Percentiles rank a stretch among this genome's conserved stretches.
Conservation (phyloP, 2,329 filamentous ascomycete genomes). For the Chaetomiaceae sp. region DNA sequence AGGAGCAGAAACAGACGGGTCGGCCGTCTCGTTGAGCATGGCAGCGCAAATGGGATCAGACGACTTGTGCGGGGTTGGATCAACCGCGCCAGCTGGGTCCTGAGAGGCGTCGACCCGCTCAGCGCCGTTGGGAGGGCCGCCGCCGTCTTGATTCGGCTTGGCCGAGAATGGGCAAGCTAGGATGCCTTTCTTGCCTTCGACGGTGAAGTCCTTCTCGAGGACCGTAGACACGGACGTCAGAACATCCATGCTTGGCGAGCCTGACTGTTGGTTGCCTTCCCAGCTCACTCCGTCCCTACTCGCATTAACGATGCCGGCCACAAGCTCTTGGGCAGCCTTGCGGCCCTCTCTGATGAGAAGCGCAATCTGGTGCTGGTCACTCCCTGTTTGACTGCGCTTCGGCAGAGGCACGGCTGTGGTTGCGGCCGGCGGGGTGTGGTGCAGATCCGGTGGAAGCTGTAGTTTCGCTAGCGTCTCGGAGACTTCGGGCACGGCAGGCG, state of each 20-base stretch:
- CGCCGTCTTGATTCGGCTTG: conserved; percentile 33
- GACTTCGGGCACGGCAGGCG: conserved; percentile 60
- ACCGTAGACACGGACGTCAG: conserved; percentile 59
- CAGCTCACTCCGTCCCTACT: conserved; percentile 47
- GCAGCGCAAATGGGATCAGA: conserved; percentile 60
- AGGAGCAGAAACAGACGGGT: conserved; percentile 44
- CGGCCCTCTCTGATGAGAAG: conserved; percentile 62
- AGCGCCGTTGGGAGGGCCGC: conserved; percentile 12
- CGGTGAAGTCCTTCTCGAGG: conserved; percentile 87
- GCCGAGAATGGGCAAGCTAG: conserved; percentile 76
- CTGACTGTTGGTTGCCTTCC: conserved; percentile 48
- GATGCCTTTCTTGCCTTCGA: conserved; percentile 72
- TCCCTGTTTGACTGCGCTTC: conserved; percentile 41
- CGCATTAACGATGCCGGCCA: conserved; percentile 44
- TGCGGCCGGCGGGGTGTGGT: conserved; percentile 39
- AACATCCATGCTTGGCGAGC: conserved; percentile 33
- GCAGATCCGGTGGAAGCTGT: conserved; percentile 55
- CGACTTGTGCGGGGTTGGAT: conserved; percentile 46
- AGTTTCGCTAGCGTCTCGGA: conserved; percentile 62
- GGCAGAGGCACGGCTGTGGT: conserved; percentile 54
- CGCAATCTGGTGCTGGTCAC: conserved; percentile 54
- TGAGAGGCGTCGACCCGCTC: conserved; percentile 20
- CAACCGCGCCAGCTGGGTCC: conserved; percentile 29
- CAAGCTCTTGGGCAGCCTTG: conserved; percentile 52
- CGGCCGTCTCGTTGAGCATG: conserved; percentile 58